These are phyloP conservation scores for Isabelozyma heimii DNA, from an alignment of 805 yeast species.

Conservation along the genomic window DNA sequence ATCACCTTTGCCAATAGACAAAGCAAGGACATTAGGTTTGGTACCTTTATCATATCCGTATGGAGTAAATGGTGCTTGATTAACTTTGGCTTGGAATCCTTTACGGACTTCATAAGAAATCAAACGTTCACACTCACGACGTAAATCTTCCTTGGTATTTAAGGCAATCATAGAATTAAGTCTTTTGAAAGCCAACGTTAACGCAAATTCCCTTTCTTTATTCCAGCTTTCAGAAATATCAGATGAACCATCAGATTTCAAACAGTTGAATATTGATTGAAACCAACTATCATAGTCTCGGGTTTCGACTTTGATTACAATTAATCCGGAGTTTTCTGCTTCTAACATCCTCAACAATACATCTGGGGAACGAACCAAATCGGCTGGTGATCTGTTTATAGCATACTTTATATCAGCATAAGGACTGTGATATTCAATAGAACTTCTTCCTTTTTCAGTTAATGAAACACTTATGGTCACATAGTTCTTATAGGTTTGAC, in stretches of 20 bases:
- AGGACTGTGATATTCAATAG: slow-evolving; percentile 76
- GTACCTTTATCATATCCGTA: slow-evolving; percentile 75
- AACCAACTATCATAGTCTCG: slow-evolving; percentile 44
- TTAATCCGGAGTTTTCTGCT: slow-evolving; percentile 79
- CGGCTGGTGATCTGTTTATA: slow-evolving; percentile 72
- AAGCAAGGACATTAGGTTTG: slow-evolving; percentile 75
- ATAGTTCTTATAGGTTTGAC: slow-evolving; percentile 58
- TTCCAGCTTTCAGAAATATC: slow-evolving; percentile 82
- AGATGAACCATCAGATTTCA: slow-evolving; percentile 76
- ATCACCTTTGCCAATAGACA: slow-evolving; percentile 86
- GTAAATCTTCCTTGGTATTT: slow-evolving; percentile 79
- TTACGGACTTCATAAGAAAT: slow-evolving; percentile 70
- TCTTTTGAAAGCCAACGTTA: slow-evolving; percentile 65
- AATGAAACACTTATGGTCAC: slow-evolving; percentile 70
- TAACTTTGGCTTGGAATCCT: slow-evolving; percentile 65
- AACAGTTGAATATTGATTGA: slow-evolving; percentile 41
- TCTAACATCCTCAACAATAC: slow-evolving; percentile 83
- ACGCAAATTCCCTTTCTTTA: slow-evolving; percentile 61
- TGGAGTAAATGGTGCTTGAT: slow-evolving; percentile 93
- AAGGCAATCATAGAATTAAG: slow-evolving; percentile 65
- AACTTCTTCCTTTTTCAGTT: slow-evolving; percentile 69
- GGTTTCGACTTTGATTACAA: slow-evolving; percentile 59
- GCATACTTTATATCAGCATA: slow-evolving; percentile 92
- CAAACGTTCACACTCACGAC: slow-evolving; percentile 70
- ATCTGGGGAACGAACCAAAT: slow-evolving; percentile 74